A percentile compares a stretch with the other conserved stretches of the same genome.
Evolutionary conservation across 495 filamentous ascomycete genomes (phyloP).

Genomic region (Gamarada debralockiae): DNA sequence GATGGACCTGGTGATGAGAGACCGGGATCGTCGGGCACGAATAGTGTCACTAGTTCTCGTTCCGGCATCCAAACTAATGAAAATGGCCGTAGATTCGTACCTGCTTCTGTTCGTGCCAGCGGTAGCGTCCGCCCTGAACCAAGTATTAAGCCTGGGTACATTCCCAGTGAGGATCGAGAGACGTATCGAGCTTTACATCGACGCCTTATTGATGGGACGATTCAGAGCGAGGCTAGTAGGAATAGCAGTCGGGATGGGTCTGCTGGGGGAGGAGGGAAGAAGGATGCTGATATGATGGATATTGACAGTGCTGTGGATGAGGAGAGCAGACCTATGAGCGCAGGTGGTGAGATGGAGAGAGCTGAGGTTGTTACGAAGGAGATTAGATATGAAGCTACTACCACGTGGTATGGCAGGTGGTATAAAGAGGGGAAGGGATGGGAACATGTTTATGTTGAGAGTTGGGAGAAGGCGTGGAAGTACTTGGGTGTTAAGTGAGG

Average conservation of each 20-base stretch:
- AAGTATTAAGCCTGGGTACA: slow-evolving; percentile 3
- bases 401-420: slow-evolving; percentile 8
- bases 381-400: slow-evolving; percentile 10
- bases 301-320: not conserved
- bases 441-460: slow-evolving; percentile 16
- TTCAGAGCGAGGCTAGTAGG: not conserved
- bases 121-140: no score
- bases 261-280: not conserved
- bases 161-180: slow-evolving; percentile 5
- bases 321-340: not conserved
- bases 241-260: no score
- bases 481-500: not conserved
- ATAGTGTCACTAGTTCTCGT: not conserved
- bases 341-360: not conserved
- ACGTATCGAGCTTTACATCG: not conserved
- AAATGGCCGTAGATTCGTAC: not conserved
- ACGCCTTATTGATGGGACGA: not conserved
- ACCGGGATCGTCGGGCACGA: not conserved
- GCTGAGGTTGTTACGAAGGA: not conserved
- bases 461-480: not conserved
- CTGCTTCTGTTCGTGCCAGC: no score
- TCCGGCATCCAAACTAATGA: not conserved
- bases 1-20: slow-evolving; percentile 2
- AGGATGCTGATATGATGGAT: not conserved
- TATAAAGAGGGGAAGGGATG: slow-evolving; percentile 10